Evolutionary conservation across 2,329 filamentous ascomycete genomes (phyloP).

Genomic region (Talaromyces sp.): DNA sequence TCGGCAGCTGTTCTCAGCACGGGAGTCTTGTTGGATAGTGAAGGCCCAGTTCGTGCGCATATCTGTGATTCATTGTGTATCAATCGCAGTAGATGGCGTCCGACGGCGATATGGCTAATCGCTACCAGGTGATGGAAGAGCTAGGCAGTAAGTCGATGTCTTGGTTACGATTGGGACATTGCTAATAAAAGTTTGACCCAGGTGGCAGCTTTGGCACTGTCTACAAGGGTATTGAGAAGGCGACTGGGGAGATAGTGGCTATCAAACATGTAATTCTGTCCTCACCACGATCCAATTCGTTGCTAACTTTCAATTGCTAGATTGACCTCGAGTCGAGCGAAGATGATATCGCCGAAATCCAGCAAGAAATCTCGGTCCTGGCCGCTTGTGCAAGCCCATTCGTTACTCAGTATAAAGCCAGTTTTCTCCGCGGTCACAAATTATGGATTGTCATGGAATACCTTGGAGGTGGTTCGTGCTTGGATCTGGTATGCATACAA

Average conservation of each 20-base stretch:
- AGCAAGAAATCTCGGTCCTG: slow-evolving; percentile 92
- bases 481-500: slow-evolving; percentile 69
- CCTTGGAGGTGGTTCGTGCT: slow-evolving; percentile 87
- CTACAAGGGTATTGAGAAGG: slow-evolving; percentile 90
- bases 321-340: slow-evolving; percentile 98
- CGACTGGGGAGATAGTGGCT: slow-evolving; percentile 87
- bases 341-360: slow-evolving; percentile 97
- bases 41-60: neutral
- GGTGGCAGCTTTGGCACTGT: slow-evolving; percentile 95
- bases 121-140: slow-evolving; percentile 95
- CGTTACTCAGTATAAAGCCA: slow-evolving; percentile 94
- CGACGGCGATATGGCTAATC: slow-evolving; percentile 62
- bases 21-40: slow-evolving; percentile 5
- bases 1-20: slow-evolving; percentile 11
- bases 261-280: slow-evolving; percentile 79
- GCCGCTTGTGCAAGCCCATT: slow-evolving; percentile 92
- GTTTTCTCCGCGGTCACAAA: slow-evolving; percentile 93
- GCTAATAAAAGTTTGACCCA: slow-evolving; percentile 38
- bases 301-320: slow-evolving; percentile 46
- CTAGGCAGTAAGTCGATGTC: slow-evolving; percentile 66
- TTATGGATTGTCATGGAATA: slow-evolving; percentile 99
- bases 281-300: neutral
- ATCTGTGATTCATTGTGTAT: neutral
- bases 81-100: slow-evolving; percentile 36
- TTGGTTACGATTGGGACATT: neutral